Evolutionary conservation across 768 basidiomycete genomes (phyloP), one percentile per base, ranked within the genome.

Genomic region (Calvatia gigantea): DNA sequence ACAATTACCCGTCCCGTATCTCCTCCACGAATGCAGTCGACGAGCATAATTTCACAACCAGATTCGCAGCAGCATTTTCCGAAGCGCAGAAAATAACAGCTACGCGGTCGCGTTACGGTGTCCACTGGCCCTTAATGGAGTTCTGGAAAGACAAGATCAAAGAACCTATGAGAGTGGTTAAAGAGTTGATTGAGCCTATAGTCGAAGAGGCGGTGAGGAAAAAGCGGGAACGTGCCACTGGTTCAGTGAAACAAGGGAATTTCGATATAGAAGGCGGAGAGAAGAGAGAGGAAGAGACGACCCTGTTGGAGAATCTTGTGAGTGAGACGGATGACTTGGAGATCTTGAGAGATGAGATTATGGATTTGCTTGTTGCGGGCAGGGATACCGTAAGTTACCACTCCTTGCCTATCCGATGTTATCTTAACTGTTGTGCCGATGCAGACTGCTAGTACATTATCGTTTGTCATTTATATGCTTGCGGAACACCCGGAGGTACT

Each of bases 161-260:
- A 59, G 58, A 69, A 14, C 67, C 70, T 5, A 71, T 74, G 67
- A 65, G 69, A 45, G 67, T 75, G 15, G 77, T 83, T 39, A 64
- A 72, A 41, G 66, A 67, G n/a, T 77, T 79, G 59, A 70, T 83
- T 27, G 73, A 79, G 8, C 81, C 80, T 0, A 75, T 83, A 14
- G 58, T 83, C 11, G 63, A 67, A 32, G 68, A 76, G 29, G 74
- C 74, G 6, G 62, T 83, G 15, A 59, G 60, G 54, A 73, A 73
- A 66, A 55, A 55, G 19, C 63, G 67, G 28, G 64, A 59, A 47
- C 51, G 61, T 28, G 27, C 39, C 39, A 17, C 33, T 27, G 54
- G 23, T 48, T 11, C n/a, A n/a, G 32, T n/a, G 56, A 60, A 38
- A 59, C 41, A 52, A 45, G 43, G 11, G 57, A 53, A 6, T 60